Conservation (phyloP, 2,329 filamentous ascomycete species). For the Furcasterigmium sp. region DNA sequence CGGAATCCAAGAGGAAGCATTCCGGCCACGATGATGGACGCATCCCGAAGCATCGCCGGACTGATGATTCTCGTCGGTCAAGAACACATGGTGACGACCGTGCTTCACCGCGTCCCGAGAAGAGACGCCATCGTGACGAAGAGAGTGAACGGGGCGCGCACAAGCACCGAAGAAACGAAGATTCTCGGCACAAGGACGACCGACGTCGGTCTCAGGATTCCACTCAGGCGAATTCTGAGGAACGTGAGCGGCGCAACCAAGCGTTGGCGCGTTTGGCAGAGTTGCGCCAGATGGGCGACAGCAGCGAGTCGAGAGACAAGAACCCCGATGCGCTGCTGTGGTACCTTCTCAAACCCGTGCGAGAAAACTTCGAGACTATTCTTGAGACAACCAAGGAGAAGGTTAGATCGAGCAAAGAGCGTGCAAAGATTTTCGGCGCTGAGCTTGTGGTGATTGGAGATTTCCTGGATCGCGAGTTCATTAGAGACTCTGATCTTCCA, state of each 20-base stretch:
- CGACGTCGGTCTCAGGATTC: conserved; percentile 19
- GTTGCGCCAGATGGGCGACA: conserved; percentile 40
- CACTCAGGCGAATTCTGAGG: conserved; percentile 8
- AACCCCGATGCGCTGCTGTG: conserved; percentile 42
- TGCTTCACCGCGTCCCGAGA: conserved; percentile 23
- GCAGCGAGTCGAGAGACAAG: conserved; percentile 40
- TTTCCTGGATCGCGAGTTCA: conserved; percentile 42
- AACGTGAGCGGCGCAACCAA: conserved; percentile 31
- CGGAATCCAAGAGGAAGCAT: conserved; percentile 58
- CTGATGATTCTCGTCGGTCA: conserved; percentile 32
- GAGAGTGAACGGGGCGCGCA: conserved; percentile 17
- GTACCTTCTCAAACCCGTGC: conserved; percentile 52
- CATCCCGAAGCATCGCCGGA: conserved; percentile 35
- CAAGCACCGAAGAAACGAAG: conserved; percentile 29
- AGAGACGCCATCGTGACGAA: conserved; percentile 22
- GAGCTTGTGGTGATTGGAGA: conserved; percentile 58
- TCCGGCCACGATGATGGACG: conserved; percentile 39
- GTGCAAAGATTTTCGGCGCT: conserved; percentile 55
- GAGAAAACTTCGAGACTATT: conserved; percentile 54
- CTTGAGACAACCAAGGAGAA: conserved; percentile 57
- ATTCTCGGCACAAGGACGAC: conserved; percentile 21
- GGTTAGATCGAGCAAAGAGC: conserved; percentile 56
- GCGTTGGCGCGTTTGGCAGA: conserved; percentile 35
- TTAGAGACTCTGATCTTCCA: conserved; percentile 29
- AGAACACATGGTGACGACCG: conserved; percentile 30